phyloP scores from a whole-genome alignment of 306 rosid genomes.

The Arachis hypogaea region DNA sequence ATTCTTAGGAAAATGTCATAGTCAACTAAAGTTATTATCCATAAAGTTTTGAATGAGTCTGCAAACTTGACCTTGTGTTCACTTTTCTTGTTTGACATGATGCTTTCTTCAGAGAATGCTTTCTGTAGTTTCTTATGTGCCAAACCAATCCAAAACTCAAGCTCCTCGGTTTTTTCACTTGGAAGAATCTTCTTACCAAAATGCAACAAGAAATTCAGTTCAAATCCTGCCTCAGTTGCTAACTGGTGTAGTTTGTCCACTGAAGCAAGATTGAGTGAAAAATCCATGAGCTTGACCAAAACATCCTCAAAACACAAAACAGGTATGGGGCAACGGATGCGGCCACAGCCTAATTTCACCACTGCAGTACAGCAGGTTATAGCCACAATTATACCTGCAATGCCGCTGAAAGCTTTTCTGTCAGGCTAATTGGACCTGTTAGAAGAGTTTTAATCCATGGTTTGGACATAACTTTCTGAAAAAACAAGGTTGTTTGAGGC shows the following conservation, averaged over 20 bases:
- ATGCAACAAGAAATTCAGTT: conserved; percentile 58
- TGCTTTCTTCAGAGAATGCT: conserved; percentile 52
- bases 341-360: conserved; percentile 53
- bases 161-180: conserved; percentile 60
- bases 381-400: conserved; percentile 76
- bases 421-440: conserved; percentile 45
- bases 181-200: conserved; percentile 64
- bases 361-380: conserved; percentile 73
- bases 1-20: conserved; percentile 15
- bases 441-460: conserved; percentile 13
- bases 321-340: conserved; percentile 37
- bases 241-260: conserved; percentile 65
- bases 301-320: conserved; percentile 44
- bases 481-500: conserved; percentile 43
- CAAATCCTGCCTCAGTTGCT: conserved; percentile 72
- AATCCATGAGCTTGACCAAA: conserved; percentile 64
- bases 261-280: conserved; percentile 55
- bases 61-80: conserved; percentile 54
- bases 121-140: conserved; percentile 59
- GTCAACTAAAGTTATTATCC: conserved; percentile 14
- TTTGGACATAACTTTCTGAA: conserved; percentile 21
- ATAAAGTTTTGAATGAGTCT: conserved; percentile 29
- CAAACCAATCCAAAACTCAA: conserved; percentile 75
- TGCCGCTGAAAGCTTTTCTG: conserved; percentile 63
- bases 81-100: conserved; percentile 43